Base-by-base conservation (phyloP, 108 stramenopile genomes). In the Nitzschia palea region DNA sequence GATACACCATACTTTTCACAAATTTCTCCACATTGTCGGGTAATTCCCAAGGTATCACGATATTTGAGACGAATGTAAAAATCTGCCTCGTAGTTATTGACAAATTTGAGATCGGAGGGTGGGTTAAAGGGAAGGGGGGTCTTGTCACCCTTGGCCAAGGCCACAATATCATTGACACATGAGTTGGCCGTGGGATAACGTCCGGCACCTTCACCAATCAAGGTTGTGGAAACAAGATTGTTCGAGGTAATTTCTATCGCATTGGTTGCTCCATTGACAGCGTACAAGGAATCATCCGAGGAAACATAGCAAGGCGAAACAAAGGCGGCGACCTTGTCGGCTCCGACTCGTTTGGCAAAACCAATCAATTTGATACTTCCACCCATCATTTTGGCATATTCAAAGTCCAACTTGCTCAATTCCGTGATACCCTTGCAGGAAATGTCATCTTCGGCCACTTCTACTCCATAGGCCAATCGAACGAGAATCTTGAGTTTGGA, bases 361-460 rank as follows among this genome's bases (percentile, higher is more conserved):
- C 90, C 93, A 44, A 91, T 61, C 32, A 95, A 48, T 75, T 95
- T 95, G 76, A 95, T 88, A 27, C 90, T 89, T 57, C 93, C 93
- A 22, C 90, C 93, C 81, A 95, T 80, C 85, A 86, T 90, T 72
- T 88, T 89, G 65, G 93, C 93, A 60, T 95, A 95, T 31, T 87
- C 88, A 74, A 91, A 95, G 78, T 95, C 93, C 18, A 89, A 71
- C 64, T 86, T 86, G 63, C 87, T 86, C 51, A 95, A 64, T 43
- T 90, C 90, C 3, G 90, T 88, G 70, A 95, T 95, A 27, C 93
- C 93, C 10, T 81, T 68, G 71, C 93, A 95, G 14, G 86, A 65
- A 58, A 95, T 95, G 36, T 85, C 80, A 22, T 88, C 80, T 66
- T 95, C 93, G 10, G 81, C 81, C 40, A 95, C 90, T 62, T 91